Percentiles rank a stretch among this genome's conserved stretches.
Evolutionary conservation across 1,139 yeast species (phyloP).

Genomic region (Hemisphaericaspora subhashii): DNA sequence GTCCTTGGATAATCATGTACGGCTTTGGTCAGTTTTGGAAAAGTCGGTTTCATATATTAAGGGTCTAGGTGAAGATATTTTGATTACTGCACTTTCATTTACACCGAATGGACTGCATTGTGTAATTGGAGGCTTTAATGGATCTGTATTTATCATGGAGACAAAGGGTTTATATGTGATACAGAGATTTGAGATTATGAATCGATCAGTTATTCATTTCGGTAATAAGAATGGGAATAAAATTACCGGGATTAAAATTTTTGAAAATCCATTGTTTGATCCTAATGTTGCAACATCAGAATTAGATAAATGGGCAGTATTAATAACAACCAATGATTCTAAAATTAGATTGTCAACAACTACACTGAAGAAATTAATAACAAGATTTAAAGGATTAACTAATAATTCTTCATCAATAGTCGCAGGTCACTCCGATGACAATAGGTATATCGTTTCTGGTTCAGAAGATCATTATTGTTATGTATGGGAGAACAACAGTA

Average conservation of each 20-base stretch:
- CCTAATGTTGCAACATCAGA: slow-evolving; percentile 7
- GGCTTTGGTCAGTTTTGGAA: slow-evolving; percentile 85
- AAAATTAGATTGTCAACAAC: slow-evolving; percentile 66
- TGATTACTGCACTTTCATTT: slow-evolving; percentile 69
- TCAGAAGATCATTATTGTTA: slow-evolving; percentile 74
- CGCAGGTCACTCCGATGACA: slow-evolving; percentile 64
- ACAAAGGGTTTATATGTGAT: slow-evolving; percentile 63
- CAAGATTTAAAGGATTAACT: slow-evolving; percentile 71
- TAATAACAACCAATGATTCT: slow-evolving; percentile 80
- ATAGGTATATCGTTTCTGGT: slow-evolving; percentile 51
- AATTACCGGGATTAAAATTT: slow-evolving; percentile 42
- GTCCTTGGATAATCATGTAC: slow-evolving; percentile 72
- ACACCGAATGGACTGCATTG: slow-evolving; percentile 69
- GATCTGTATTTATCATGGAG: slow-evolving; percentile 61
- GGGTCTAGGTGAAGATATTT: slow-evolving; percentile 52
- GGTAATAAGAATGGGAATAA: slow-evolving; percentile 35
- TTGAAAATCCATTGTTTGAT: slow-evolving; percentile 20
- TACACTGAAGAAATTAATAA: slow-evolving; percentile 56
- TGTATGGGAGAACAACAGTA: slow-evolving; percentile 59
- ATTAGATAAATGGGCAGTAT: slow-evolving; percentile 33
- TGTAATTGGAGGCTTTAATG: slow-evolving; percentile 81
- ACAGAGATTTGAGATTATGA: slow-evolving; percentile 54
- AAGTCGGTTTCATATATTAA: slow-evolving; percentile 32
- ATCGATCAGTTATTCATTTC: slow-evolving; percentile 27
- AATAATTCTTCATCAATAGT: slow-evolving; percentile 71